Conservation (phyloP, 169 alveolate genomes). For the Plasmodium gonderi region DNA sequence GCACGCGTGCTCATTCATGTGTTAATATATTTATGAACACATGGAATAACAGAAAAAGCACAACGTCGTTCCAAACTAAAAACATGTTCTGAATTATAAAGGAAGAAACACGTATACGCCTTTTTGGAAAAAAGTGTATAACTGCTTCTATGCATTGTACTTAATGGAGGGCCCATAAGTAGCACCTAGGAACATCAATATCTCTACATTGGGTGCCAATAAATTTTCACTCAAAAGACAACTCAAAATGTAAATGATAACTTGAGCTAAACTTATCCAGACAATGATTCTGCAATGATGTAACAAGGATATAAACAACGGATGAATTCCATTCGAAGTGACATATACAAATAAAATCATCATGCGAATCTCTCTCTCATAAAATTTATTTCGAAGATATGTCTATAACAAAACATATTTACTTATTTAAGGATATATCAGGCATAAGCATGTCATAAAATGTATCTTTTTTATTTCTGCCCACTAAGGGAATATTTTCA, state of each 20-base stretch:
- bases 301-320: not conserved
- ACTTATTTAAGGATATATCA: slow-evolving; percentile 49
- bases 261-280: slow-evolving; percentile 64
- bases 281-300: slow-evolving; percentile 56
- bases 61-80: not conserved
- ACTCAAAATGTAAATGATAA: slow-evolving; percentile 61
- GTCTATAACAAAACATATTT: not conserved
- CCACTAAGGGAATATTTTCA: slow-evolving; percentile 30
- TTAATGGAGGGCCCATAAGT: slow-evolving; percentile 63
- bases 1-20: not conserved
- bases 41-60: not conserved
- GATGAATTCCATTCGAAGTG: not conserved
- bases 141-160: not conserved
- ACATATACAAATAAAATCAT: not conserved
- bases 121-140: not conserved
- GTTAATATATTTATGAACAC: not conserved
- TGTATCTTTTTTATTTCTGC: not conserved
- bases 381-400: not conserved
- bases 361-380: not conserved
- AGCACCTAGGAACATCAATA: slow-evolving; percentile 68
- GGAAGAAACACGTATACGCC: too few relatives aligned
- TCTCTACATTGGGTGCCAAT: slow-evolving; percentile 35
- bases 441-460: slow-evolving; percentile 39
- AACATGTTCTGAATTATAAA: not conserved
- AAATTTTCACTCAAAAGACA: slow-evolving; percentile 68